Percentiles rank a stretch among this genome's conserved stretches.
These are phyloP conservation scores for Phytopythium sindhum DNA, from an alignment of 352 stramenopile species.

Conservation along the genomic window DNA sequence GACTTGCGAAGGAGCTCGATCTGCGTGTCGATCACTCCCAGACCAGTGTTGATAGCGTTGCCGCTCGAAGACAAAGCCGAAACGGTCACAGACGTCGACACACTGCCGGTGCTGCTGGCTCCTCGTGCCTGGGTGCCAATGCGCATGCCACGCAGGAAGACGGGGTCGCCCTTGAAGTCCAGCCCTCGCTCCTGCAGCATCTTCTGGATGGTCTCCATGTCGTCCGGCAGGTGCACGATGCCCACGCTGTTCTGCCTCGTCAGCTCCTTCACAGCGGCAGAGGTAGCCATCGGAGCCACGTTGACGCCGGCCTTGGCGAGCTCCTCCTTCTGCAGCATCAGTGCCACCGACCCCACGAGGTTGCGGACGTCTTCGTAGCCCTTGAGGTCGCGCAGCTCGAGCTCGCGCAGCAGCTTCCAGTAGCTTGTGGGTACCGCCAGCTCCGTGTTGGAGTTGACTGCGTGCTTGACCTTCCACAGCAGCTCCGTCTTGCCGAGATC, in stretches of 20 bases:
- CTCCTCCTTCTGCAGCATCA: conserved; percentile 62
- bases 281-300: conserved; percentile 46
- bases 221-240: conserved; percentile 41
- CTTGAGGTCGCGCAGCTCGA: conserved; percentile 50
- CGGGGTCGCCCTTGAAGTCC: conserved; percentile 57
- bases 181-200: conserved; percentile 46
- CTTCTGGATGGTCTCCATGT: conserved; percentile 38
- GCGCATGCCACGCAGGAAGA: conserved; percentile 55
- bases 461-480: conserved; percentile 73
- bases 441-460: conserved; percentile 55
- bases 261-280: conserved; percentile 39
- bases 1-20: conserved; percentile 60
- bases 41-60: conserved; percentile 29
- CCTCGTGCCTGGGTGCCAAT: conserved; percentile 44
- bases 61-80: not conserved
- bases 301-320: conserved; percentile 34
- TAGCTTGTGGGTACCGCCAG: conserved; percentile 48
- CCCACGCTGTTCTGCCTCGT: conserved; percentile 58
- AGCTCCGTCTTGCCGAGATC: conserved; percentile 65
- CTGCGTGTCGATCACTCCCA: conserved; percentile 66
- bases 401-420: conserved; percentile 39
- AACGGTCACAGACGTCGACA: not conserved
- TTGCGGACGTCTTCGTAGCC: conserved; percentile 44
- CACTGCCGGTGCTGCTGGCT: not conserved
- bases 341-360: conserved; percentile 44